Base-by-base conservation (phyloP, 257 asterid genomes). In the Nemophila menziesii region DNA sequence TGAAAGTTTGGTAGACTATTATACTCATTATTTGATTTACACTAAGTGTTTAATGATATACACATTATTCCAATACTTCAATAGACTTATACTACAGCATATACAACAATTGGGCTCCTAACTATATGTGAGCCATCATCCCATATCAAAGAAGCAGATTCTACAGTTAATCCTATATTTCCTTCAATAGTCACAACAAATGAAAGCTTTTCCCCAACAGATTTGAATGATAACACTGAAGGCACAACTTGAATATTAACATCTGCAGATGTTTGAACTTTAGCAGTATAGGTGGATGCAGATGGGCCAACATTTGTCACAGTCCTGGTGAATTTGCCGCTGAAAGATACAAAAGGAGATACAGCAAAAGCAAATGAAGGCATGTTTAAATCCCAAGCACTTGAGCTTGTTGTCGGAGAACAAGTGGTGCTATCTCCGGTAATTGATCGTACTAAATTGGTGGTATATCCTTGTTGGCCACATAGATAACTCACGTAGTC, bases 381-480 rank as follows among this genome's bases (percentile, higher is more conserved):
- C 6, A 78, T 70, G 50, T 78, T 82, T 26, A 82, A 65, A 53
- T 76, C 85, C 73, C 73, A 65, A 22, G 67, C 85, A 0, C 77
- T 63, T 11, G 68, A 58, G 15, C 67, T 71, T 29, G 48, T 69
- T 15, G 68, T 33, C 10, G 63, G 16, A 12, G 82, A 53, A 60
- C 92, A 78, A 14, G 77, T 61, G 16, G 39, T 45, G 46, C 67
- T 53, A 46, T 73, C 89, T 8, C 85, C 78, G 0, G 92, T 79
- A 13, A 79, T 38, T 12, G 69, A 69, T 20, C 27, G 50, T 20
- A 82, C 51, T 38, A 51, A 61, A 46, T 59, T 62, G 49, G 45
- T 55, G 65, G 54, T 74, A 55, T 79, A 73, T 9, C 92, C 87
- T 67, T 82, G n/a, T n/a, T n/a, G 89, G 9, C 92, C 85, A 46